Percentiles rank a stretch among this genome's conserved stretches.
These are phyloP conservation scores for Apophysomyces trapeziformis DNA, from an alignment of 371 early-diverging fungal species.

Conservation along the genomic window DNA sequence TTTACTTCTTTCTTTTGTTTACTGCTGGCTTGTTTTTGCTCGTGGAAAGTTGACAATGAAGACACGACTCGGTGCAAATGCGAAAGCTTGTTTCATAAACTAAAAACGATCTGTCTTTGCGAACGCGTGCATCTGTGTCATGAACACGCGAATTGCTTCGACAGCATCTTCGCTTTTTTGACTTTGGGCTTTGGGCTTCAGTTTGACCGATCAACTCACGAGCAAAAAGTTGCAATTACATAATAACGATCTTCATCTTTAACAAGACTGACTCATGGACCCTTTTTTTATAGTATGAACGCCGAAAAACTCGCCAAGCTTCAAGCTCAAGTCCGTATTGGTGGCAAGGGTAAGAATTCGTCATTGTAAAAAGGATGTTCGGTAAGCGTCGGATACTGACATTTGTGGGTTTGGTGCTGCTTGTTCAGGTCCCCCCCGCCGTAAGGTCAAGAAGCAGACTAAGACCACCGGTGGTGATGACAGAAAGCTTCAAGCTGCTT, in stretches of 20 bases:
- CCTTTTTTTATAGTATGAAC: slow-evolving; percentile 70
- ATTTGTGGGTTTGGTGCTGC: slow-evolving; percentile 20
- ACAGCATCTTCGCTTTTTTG: not conserved
- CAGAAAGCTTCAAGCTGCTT: slow-evolving; percentile 85
- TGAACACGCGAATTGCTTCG: slow-evolving; percentile 5
- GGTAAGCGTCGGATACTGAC: not conserved
- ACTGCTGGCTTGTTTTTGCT: not conserved
- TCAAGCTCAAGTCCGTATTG: slow-evolving; percentile 91
- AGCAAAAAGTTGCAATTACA: not conserved
- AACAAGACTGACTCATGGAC: not conserved
- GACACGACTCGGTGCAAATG: not conserved
- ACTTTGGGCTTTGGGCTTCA: not conserved
- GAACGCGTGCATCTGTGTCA: slow-evolving; percentile 2
- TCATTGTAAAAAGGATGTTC: not conserved
- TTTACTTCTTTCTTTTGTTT: slow-evolving; percentile 1
- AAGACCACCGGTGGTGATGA: slow-evolving; percentile 47
- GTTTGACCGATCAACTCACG: not conserved
- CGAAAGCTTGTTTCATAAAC: not conserved
- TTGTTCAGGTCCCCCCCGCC: slow-evolving; percentile 87
- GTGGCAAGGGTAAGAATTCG: slow-evolving; percentile 74
- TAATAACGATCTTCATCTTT: not conserved
- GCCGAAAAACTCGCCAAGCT: slow-evolving; percentile 95
- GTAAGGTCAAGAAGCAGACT: slow-evolving; percentile 76
- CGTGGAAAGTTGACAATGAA: not conserved
- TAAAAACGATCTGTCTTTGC: not conserved